These are phyloP conservation scores for Cyberlindnera saturnus DNA, from an alignment of 805 yeast species.

Conservation along the genomic window DNA sequence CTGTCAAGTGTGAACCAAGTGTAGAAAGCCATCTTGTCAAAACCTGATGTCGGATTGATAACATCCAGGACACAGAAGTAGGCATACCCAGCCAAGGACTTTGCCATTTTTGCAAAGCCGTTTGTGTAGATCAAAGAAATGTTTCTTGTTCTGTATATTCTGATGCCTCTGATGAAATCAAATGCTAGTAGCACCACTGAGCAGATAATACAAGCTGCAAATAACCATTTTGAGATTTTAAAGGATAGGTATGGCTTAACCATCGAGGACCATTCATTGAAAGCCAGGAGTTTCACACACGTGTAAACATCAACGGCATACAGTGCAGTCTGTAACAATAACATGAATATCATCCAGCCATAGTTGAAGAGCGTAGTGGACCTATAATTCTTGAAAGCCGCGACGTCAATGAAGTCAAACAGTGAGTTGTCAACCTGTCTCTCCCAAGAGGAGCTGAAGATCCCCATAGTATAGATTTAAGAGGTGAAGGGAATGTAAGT, in stretches of 20 bases:
- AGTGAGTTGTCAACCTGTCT: conserved; percentile 32
- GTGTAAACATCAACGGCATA: conserved; percentile 75
- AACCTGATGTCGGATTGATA: conserved; percentile 57
- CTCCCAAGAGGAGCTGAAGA: conserved; percentile 28
- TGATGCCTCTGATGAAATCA: conserved; percentile 52
- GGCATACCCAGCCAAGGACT: conserved; percentile 52
- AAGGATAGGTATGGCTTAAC: conserved; percentile 44
- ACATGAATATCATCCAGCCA: conserved; percentile 27
- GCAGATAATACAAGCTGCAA: conserved; percentile 72
- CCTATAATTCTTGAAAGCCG: conserved; percentile 39
- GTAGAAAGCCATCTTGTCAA: conserved; percentile 63
- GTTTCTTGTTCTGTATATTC: conserved; percentile 52
- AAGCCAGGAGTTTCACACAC: conserved; percentile 65
- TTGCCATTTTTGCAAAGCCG: conserved; percentile 50
- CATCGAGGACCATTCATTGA: conserved; percentile 59
- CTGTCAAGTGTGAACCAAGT: conserved; percentile 60
- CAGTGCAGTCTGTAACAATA: conserved; percentile 44
- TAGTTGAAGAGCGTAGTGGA: conserved; percentile 40
- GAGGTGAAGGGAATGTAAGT: too few relatives aligned
- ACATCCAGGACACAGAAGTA: conserved; percentile 68
- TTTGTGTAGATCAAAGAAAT: conserved; percentile 69
- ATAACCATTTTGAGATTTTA: conserved; percentile 60
- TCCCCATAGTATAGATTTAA: conserved; percentile 13
- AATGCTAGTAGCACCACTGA: conserved; percentile 54
- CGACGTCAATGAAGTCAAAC: conserved; percentile 43